Evolutionary conservation across 306 rosid species (phyloP), one percentile per base, ranked within the genome.

Genomic region (Pueraria montana): DNA sequence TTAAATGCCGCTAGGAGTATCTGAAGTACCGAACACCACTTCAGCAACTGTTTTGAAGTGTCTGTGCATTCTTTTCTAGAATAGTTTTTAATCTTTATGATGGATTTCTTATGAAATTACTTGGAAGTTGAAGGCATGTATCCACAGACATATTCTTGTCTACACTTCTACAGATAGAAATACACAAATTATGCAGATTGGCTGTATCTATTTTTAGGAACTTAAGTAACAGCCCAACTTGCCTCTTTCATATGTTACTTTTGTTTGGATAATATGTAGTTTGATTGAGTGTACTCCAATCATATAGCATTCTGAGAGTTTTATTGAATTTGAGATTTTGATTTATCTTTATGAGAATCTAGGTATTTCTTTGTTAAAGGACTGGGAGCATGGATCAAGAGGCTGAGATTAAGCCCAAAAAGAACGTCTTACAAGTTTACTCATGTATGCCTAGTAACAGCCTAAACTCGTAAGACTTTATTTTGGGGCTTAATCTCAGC

Each of bases 291-390:
- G 0, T 26, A 14, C 42, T 27, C 69, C 6, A 62, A 27, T 55
- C 62, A 23, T 49, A 17, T 3, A 20, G n/a, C 30, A 76, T 45
- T 67, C 10, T 11, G 52, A 26, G 55, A 27, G 38, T 32, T 55
- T 13, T 18, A 21, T 43, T 42, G 26, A 82, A 64, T 27, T 65
- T 27, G 20, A 21, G 34, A 52, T 65, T 56, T 69, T 45, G n/a
- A 43, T 77, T 55, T 55, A 24, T 20, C 32, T 65, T 53, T 16
- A 1, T 52, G 58, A 21, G 59, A 50, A 64, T 61, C 3, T 30
- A 34, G 43, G 17, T 27, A 75, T 69, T 52, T 53, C 42, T 77
- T 67, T 59, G 67, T 65, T 14, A 65, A 26, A 16, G 42, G 72
- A n/a, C 24, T 65, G 48, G 48, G 24, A 34, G 46, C 70, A 17